These are phyloP conservation scores for Yarrowia bubula DNA, from an alignment of 805 yeast genomes.

Conservation along the genomic window DNA sequence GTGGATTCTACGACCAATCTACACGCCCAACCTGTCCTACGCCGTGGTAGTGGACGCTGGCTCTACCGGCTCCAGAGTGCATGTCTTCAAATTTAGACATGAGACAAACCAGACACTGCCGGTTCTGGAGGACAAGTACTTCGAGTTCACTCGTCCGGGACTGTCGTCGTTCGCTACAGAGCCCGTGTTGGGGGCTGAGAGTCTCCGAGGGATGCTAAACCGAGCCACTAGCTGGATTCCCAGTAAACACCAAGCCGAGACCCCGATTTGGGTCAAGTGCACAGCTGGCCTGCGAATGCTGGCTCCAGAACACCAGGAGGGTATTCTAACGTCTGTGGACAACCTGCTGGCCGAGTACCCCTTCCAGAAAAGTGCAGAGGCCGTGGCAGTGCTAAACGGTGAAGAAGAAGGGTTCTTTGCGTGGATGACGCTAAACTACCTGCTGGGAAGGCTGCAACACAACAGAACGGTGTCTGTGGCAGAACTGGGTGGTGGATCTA, in stretches of 20 bases:
- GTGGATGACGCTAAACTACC: slow-evolving; percentile 92
- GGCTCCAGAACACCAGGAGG: slow-evolving; percentile 67
- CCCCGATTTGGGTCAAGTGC: slow-evolving; percentile 87
- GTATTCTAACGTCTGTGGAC: slow-evolving; percentile 72
- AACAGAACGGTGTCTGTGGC: slow-evolving; percentile 97
- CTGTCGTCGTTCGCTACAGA: slow-evolving; percentile 80
- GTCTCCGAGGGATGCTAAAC: slow-evolving; percentile 76
- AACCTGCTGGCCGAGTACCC: slow-evolving; percentile 76
- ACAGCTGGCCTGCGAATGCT: slow-evolving; percentile 90
- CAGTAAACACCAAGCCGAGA: slow-evolving; percentile 61
- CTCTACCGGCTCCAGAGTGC: slow-evolving; percentile 92
- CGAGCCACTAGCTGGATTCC: slow-evolving; percentile 77
- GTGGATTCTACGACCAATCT: slow-evolving; percentile 5
- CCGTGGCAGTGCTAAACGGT: slow-evolving; percentile 90
- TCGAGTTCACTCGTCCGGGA: slow-evolving; percentile 87
- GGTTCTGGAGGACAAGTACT: slow-evolving; percentile 67
- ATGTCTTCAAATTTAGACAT: slow-evolving; percentile 72
- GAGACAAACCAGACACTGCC: slow-evolving; percentile 83
- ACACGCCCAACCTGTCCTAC: slow-evolving; percentile 38
- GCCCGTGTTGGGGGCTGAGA: slow-evolving; percentile 75
- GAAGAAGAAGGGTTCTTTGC: slow-evolving; percentile 96
- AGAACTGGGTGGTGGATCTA: slow-evolving; percentile 96
- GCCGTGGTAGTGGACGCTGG: slow-evolving; percentile 97
- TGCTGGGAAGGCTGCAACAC: slow-evolving; percentile 43
- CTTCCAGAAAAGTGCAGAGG: slow-evolving; percentile 69